A percentile compares a stretch with the other conserved stretches of the same genome.
These are phyloP conservation scores for Talaromyces rugulosus DNA, from an alignment of 2,329 filamentous ascomycete species.

Conservation along the genomic window DNA sequence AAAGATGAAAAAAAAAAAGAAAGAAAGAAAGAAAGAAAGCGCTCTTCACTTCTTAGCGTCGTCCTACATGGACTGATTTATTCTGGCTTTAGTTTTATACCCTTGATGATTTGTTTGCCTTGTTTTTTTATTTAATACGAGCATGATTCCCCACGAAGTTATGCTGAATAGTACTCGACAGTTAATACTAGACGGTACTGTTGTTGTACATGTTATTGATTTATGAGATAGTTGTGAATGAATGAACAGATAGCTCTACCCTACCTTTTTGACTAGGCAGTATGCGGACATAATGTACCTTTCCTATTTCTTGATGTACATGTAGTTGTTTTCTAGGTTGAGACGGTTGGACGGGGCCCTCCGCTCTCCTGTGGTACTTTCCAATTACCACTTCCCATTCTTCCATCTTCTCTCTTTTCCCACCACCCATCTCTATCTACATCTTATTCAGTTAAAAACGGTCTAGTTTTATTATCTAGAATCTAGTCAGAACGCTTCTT, in stretches of 20 bases:
- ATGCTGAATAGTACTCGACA: not conserved
- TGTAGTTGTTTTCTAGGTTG: too few species aligned
- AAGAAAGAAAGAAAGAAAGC: slow-evolving; percentile 6
- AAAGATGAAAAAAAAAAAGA: slow-evolving; percentile 1
- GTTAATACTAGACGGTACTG: not conserved
- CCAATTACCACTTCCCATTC: too few species aligned
- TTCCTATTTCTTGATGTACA: too few species aligned
- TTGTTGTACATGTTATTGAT: not conserved
- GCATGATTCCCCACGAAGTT: not conserved
- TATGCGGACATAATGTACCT: too few species aligned
- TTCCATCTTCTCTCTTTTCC: too few species aligned
- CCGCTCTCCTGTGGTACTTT: too few species aligned
- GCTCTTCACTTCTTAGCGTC: slow-evolving; percentile 8
- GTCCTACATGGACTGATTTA: slow-evolving; percentile 1
- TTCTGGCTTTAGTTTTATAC: slow-evolving; percentile 16
- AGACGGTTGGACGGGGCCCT: too few species aligned
- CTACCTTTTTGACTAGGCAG: not conserved
- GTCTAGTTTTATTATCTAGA: too few species aligned
- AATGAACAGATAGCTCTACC: not conserved
- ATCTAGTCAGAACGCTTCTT: too few species aligned
- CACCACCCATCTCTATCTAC: too few species aligned
- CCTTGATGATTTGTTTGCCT: slow-evolving; percentile 11
- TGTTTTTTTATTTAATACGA: not conserved
- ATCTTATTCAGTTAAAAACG: too few species aligned
- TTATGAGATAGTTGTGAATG: not conserved